phyloP scores from a whole-genome alignment of 805 yeast genomes.

The Monosporozyma aerobia region DNA sequence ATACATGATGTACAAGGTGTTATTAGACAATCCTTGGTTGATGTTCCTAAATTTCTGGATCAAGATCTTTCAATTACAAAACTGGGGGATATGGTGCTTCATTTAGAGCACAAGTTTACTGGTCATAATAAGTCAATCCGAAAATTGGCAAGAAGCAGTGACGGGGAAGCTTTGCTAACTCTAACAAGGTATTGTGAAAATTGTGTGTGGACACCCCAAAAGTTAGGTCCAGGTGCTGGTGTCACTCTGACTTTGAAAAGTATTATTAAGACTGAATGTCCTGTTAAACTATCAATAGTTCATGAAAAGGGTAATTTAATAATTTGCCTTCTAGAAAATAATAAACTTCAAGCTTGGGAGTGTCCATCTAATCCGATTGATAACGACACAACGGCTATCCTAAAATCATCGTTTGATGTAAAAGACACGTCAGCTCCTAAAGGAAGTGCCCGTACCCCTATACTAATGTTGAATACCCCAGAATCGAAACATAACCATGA shows the following conservation, averaged over 20 bases:
- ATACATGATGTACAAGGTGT: slow-evolving; percentile 39
- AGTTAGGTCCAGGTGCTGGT: slow-evolving; percentile 19
- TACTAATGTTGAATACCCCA: slow-evolving; percentile 32
- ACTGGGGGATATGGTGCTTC: slow-evolving; percentile 12
- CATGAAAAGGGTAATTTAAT: slow-evolving; percentile 40
- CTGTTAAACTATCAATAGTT: slow-evolving; percentile 41
- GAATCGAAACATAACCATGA: slow-evolving; percentile 25
- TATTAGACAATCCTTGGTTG: slow-evolving; percentile 29
- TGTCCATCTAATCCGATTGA: slow-evolving; percentile 30
- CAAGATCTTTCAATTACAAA: slow-evolving; percentile 3
- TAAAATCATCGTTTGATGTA: slow-evolving; percentile 12
- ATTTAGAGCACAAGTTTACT: slow-evolving; percentile 51
- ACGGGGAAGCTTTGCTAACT: slow-evolving; percentile 53
- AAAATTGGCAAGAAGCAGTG: slow-evolving; percentile 53
- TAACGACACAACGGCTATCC: slow-evolving; percentile 15
- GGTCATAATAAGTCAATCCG: slow-evolving; percentile 82
- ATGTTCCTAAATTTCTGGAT: slow-evolving; percentile 18
- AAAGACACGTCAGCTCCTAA: background rate
- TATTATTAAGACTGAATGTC: slow-evolving; percentile 36
- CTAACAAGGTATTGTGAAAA: slow-evolving; percentile 48
- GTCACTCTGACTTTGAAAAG: slow-evolving; percentile 34
- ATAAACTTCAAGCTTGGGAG: slow-evolving; percentile 50
- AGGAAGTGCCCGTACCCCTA: slow-evolving; percentile 8
- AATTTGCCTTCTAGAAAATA: slow-evolving; percentile 36
- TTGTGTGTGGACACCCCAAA: slow-evolving; percentile 47